Percentiles rank a stretch among this genome's conserved stretches.
Conservation (phyloP, 805 yeast genomes). For the Komagataella phaffii region DNA sequence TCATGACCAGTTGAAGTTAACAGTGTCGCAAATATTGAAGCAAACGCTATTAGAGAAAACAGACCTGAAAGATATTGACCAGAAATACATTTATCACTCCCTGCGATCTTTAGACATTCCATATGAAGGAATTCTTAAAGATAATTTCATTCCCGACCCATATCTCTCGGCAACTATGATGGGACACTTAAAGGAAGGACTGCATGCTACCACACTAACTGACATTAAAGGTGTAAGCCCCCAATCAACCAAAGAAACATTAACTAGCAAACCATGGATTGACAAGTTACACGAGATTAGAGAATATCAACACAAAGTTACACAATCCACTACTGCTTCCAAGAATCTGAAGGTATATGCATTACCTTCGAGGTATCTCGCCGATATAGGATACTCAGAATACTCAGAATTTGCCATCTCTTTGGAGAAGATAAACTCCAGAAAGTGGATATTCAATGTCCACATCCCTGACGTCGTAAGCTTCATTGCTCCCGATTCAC, state of each 20-base stretch:
- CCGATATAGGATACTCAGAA: background rate
- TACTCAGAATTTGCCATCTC: background rate
- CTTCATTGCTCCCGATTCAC: background rate
- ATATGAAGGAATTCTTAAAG: background rate
- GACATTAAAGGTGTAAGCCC: background rate
- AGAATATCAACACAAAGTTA: background rate
- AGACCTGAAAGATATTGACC: background rate
- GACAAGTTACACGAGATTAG: background rate
- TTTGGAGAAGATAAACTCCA: background rate
- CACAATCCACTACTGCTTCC: background rate
- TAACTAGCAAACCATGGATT: background rate
- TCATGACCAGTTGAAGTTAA: background rate
- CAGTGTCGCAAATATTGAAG: background rate
- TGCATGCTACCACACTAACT: background rate
- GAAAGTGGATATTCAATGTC: constrained; percentile 1
- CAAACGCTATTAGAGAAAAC: background rate
- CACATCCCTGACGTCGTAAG: constrained; percentile 3
- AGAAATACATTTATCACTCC: background rate
- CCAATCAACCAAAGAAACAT: background rate
- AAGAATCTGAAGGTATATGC: background rate
- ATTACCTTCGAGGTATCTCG: background rate
- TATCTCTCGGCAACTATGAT: background rate
- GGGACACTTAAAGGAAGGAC: background rate
- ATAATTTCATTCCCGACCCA: background rate
- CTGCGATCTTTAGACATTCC: background rate